Conservation (phyloP, 208 protist species). For the Leishmania amazonensis region DNA sequence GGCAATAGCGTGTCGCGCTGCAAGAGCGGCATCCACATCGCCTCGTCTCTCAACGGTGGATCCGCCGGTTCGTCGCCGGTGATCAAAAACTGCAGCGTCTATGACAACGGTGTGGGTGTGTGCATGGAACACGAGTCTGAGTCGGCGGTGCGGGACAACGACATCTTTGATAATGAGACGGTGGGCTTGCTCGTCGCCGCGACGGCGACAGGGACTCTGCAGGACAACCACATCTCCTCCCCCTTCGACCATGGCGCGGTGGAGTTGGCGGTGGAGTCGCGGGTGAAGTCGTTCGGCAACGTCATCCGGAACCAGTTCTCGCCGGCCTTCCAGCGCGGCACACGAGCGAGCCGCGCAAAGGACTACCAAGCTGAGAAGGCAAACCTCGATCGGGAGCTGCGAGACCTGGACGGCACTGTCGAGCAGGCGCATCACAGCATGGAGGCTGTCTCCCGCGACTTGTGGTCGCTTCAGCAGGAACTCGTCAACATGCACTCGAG, state of each 20-base stretch:
- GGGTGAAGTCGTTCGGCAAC: constrained; percentile 63
- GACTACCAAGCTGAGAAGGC: constrained; percentile 47
- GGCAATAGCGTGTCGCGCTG: constrained; percentile 69
- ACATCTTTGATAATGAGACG: constrained; percentile 83
- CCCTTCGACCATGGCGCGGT: constrained; percentile 59
- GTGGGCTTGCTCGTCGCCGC: constrained; percentile 49
- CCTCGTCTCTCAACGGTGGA: constrained; percentile 14
- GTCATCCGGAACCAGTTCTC: constrained; percentile 88
- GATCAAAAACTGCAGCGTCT: constrained; percentile 59
- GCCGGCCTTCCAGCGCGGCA: constrained; percentile 72
- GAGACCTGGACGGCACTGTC: constrained; percentile 20
- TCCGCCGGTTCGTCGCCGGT: constrained; percentile 18
- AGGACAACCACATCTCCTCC: constrained; percentile 77
- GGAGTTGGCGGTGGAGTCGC: constrained; percentile 53
- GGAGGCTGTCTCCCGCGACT: constrained; percentile 6
- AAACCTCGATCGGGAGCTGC: constrained; percentile 35
- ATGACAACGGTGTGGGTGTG: constrained; percentile 66
- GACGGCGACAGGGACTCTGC: constrained; percentile 51
- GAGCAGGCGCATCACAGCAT: constrained; percentile 18
- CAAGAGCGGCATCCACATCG: constrained; percentile 61
- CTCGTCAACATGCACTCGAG: constrained; percentile 22
- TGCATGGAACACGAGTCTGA: constrained; percentile 49
- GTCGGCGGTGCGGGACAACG: constrained; percentile 54
- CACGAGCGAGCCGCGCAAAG: constrained; percentile 52
- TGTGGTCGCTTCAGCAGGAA: constrained; percentile 26